phyloP scores from a whole-genome alignment of 2,329 filamentous ascomycete genomes.

The Ophiostoma angusticollis region DNA sequence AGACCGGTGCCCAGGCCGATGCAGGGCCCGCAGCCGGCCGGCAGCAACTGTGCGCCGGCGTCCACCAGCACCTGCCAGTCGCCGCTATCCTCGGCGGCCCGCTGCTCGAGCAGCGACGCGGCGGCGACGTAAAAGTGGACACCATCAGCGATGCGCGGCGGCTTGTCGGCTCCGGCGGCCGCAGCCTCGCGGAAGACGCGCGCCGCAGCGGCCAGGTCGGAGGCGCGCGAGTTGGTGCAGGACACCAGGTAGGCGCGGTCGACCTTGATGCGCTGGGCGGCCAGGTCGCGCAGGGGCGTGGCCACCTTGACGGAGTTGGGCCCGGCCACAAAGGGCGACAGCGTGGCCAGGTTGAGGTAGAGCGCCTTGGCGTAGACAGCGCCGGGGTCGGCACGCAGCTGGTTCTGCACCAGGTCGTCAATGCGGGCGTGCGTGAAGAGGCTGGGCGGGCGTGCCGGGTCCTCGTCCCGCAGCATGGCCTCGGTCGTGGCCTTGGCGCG shows the following conservation, averaged over 20 bases:
- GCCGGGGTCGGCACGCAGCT: conserved; percentile 56
- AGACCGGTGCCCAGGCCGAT: conserved; percentile 66
- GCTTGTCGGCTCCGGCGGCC: conserved; percentile 47
- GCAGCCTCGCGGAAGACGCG: conserved; percentile 73
- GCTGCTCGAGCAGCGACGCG: conserved; percentile 67
- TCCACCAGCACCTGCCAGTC: conserved; percentile 76
- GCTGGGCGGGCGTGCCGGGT: conserved; percentile 25
- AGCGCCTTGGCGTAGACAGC: conserved; percentile 75
- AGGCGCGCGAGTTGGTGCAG: conserved; percentile 76
- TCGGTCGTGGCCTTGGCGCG: conserved; percentile 61
- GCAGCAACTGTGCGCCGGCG: conserved; percentile 61
- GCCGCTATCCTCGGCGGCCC: conserved; percentile 62
- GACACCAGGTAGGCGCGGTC: conserved; percentile 79
- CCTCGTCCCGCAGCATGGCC: conserved; percentile 37
- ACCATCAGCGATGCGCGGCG: conserved; percentile 57
- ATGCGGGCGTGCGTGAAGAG: conserved; percentile 60
- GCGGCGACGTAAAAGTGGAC: conserved; percentile 86
- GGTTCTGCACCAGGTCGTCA: conserved; percentile 57
- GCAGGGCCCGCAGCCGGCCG: conserved; percentile 68
- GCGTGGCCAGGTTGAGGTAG: conserved; percentile 70
- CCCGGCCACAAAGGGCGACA: conserved; percentile 73
- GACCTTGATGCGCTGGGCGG: conserved; percentile 59
- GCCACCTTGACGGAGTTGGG: conserved; percentile 86
- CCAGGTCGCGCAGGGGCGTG: conserved; percentile 63
- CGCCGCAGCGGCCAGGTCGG: conserved; percentile 71